These are phyloP conservation scores for Pseudohalonectria lignicola DNA, from an alignment of 2,329 filamentous ascomycete genomes.

Conservation along the genomic window DNA sequence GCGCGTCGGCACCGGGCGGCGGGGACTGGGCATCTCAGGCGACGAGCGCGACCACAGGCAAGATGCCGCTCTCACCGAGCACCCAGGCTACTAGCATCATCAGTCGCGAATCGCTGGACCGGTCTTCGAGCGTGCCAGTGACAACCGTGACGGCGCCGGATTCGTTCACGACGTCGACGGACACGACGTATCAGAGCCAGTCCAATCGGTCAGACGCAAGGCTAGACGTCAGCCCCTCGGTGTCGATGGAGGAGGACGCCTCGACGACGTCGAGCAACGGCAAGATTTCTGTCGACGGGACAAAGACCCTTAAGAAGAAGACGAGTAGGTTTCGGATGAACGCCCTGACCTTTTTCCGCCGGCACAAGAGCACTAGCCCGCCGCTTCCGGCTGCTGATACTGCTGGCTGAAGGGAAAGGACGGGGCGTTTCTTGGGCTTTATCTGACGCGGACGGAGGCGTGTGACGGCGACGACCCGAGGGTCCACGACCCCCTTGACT, in stretches of 20 bases:
- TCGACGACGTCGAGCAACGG: conserved; percentile 23
- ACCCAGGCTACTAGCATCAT: conserved; percentile 56
- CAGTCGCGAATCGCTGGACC: conserved; percentile 46
- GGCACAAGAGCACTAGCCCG: conserved; percentile 33
- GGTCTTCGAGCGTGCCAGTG: conserved; percentile 29
- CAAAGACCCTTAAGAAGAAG: conserved; percentile 48
- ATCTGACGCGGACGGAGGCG: too few species aligned
- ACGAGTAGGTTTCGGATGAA: conserved; percentile 55
- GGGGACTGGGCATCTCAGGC: conserved; percentile 53
- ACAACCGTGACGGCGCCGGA: conserved; percentile 26
- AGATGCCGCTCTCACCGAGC: conserved; percentile 54
- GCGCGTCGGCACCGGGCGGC: conserved; percentile 38
- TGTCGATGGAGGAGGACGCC: conserved; percentile 22
- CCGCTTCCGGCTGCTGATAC: conserved; percentile 17
- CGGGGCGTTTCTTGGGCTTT: too few species aligned
- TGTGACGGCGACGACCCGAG: too few species aligned
- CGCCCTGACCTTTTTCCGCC: conserved; percentile 43
- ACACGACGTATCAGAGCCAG: conserved; percentile 14
- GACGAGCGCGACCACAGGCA: conserved; percentile 51
- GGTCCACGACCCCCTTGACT: too few species aligned
- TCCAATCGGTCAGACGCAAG: conserved; percentile 11
- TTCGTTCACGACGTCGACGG: conserved; percentile 2
- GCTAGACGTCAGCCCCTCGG: conserved; percentile 13
- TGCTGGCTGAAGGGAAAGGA: conserved; percentile 10
- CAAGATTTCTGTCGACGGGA: conserved; percentile 23